A percentile compares a stretch with the other conserved stretches of the same genome.
Evolutionary conservation across 2,329 filamentous ascomycete species (phyloP).

Genomic region (Pyrenochaeta sp.): DNA sequence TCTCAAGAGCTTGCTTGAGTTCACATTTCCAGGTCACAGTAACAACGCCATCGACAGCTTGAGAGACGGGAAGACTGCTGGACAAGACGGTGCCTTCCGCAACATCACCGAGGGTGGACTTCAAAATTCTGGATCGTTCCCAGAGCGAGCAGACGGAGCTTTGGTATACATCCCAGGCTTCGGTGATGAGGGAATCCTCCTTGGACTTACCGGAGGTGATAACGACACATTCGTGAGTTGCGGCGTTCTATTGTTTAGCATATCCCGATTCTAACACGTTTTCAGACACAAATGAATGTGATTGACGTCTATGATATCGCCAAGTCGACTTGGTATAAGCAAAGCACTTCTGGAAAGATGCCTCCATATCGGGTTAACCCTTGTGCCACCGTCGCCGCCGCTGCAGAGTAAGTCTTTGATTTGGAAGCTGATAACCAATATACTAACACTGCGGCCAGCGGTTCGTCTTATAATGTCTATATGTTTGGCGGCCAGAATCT

Average conservation of each 20-base stretch:
- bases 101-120: slow-evolving; percentile 78
- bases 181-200: slow-evolving; percentile 75
- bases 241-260: too few species aligned
- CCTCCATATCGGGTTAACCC: slow-evolving; percentile 68
- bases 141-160: slow-evolving; percentile 75
- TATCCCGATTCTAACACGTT: too few species aligned
- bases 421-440: background rate
- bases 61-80: slow-evolving; percentile 62
- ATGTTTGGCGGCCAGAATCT: slow-evolving; percentile 80
- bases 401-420: slow-evolving; percentile 61
- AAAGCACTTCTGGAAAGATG: slow-evolving; percentile 67
- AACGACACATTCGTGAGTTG: slow-evolving; percentile 69
- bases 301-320: slow-evolving; percentile 85
- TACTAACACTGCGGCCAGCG: slow-evolving; percentile 49
- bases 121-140: slow-evolving; percentile 71
- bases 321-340: slow-evolving; percentile 74
- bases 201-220: slow-evolving; percentile 79
- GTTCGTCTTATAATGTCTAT: slow-evolving; percentile 78
- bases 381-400: slow-evolving; percentile 76
- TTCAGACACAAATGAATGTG: slow-evolving; percentile 71
- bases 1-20: slow-evolving; percentile 76
- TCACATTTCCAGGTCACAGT: slow-evolving; percentile 73
- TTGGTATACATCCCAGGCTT: slow-evolving; percentile 80
- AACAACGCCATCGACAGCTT: slow-evolving; percentile 69
- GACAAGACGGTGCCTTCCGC: slow-evolving; percentile 68